Conservation (phyloP, 2,329 filamentous ascomycete genomes). For the Penicillium sp. region DNA sequence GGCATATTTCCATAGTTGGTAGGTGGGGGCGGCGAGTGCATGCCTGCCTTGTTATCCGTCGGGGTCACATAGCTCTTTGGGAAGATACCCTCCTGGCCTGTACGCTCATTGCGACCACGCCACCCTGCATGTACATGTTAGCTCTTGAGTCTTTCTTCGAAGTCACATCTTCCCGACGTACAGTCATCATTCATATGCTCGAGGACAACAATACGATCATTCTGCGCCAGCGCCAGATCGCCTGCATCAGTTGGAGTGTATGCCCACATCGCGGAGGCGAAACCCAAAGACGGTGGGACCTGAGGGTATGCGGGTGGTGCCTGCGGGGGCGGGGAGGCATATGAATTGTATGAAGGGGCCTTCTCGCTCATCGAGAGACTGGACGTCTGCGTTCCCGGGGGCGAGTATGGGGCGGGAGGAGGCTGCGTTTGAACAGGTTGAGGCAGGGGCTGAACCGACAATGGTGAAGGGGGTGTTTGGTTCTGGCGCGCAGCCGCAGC, state of each 20-base stretch:
- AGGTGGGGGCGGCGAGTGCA: constrained; percentile 46
- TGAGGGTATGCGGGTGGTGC: constrained; percentile 62
- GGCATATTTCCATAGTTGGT: constrained; percentile 67
- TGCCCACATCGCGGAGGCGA: constrained; percentile 81
- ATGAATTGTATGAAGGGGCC: constrained; percentile 44
- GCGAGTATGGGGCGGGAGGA: constrained; percentile 43
- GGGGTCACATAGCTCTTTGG: constrained; percentile 85
- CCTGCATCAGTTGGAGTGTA: constrained; percentile 81
- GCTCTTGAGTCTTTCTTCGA: neutral
- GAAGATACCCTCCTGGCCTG: constrained; percentile 88
- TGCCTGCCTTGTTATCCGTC: constrained; percentile 65
- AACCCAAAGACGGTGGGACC: constrained; percentile 64
- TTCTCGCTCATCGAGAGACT: constrained; percentile 52
- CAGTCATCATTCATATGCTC: constrained; percentile 98
- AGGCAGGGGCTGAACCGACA: constrained; percentile 34
- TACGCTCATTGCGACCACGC: constrained; percentile 87
- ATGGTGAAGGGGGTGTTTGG: constrained; percentile 19
- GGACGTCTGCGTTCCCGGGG: constrained; percentile 48
- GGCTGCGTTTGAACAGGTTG: constrained; percentile 35
- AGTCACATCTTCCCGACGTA: constrained; percentile 35
- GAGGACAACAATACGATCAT: constrained; percentile 79
- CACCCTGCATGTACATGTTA: constrained; percentile 53
- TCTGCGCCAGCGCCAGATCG: constrained; percentile 79
- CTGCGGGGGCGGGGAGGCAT: constrained; percentile 52
- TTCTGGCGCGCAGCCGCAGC: constrained; percentile 17